phyloP scores from a whole-genome alignment of 1,284 basidiomycete species.

The Porodaedalea pini region DNA sequence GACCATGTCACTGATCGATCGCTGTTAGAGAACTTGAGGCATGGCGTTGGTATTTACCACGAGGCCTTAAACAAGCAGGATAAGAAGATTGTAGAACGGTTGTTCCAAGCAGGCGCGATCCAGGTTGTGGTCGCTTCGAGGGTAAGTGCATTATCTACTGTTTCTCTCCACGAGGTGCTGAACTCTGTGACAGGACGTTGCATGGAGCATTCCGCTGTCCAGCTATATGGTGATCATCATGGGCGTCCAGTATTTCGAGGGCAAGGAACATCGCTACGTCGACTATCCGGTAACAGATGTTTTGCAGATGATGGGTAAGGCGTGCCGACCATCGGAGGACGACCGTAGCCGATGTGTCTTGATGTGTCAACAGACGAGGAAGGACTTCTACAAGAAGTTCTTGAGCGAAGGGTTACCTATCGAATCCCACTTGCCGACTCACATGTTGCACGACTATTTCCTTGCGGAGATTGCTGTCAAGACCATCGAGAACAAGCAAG shows the following conservation, averaged over 20 bases:
- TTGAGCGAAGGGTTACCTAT: constrained; percentile 96
- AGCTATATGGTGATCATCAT: constrained; percentile 98
- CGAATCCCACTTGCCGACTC: constrained; percentile 87
- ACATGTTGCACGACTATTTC: constrained; percentile 94
- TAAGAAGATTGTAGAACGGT: constrained; percentile 88
- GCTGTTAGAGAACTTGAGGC: constrained; percentile 79
- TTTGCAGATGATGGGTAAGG: constrained; percentile 97
- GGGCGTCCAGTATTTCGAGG: constrained; percentile 96
- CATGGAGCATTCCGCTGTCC: constrained; percentile 91
- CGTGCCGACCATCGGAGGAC: constrained; percentile 86
- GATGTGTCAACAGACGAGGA: constrained; percentile 95
- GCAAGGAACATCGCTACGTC: constrained; percentile 94
- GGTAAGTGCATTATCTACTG: constrained; percentile 39
- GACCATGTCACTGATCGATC: constrained; percentile 80
- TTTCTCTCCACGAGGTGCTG: background rate
- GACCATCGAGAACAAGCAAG: constrained; percentile 98
- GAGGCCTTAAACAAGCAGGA: constrained; percentile 91
- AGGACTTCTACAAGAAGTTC: constrained; percentile 99
- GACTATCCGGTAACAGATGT: constrained; percentile 98
- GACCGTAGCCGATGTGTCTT: constrained; percentile 87
- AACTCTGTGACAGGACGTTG: constrained; percentile 65
- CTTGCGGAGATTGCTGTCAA: constrained; percentile 97
- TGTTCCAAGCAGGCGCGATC: constrained; percentile 93
- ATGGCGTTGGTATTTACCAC: constrained; percentile 95
- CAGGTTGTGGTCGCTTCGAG: constrained; percentile 93